Evolutionary conservation across 306 rosid genomes (phyloP).

Genomic region (Quercus robur): DNA sequence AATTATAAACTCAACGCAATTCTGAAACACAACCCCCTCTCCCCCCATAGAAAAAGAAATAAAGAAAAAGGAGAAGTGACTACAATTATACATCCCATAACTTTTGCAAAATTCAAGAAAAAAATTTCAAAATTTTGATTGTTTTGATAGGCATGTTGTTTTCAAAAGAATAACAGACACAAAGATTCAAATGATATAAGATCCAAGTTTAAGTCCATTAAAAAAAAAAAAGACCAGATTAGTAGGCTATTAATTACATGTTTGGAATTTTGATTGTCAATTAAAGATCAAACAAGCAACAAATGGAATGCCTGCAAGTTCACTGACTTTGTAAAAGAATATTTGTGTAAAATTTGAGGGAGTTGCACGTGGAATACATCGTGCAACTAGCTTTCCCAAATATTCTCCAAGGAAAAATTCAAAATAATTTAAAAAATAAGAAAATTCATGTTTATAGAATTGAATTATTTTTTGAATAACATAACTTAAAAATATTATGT

Average conservation of each 20-base stretch:
- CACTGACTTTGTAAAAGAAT: not conserved
- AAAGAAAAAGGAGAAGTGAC: not conserved
- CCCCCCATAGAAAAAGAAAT: not conserved
- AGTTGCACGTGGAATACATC: slow-evolving; percentile 20
- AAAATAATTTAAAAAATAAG: not conserved
- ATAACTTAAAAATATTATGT: too few species aligned
- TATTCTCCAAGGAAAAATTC: slow-evolving; percentile 23
- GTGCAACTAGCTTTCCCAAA: slow-evolving; percentile 39
- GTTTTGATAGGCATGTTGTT: not conserved
- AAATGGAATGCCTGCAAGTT: slow-evolving; percentile 7
- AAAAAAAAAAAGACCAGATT: too few species aligned
- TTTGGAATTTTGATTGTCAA: not conserved
- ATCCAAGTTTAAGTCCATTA: not conserved
- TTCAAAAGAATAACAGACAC: not conserved
- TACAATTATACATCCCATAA: not conserved
- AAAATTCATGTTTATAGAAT: not conserved
- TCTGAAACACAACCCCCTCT: too few species aligned
- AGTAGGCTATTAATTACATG: not conserved
- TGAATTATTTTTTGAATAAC: not conserved
- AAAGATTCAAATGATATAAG: not conserved
- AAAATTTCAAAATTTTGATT: not conserved
- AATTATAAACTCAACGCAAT: too few species aligned
- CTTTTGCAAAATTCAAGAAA: not conserved
- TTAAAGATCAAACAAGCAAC: not conserved
- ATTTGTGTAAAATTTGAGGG: not conserved